Percentiles rank a stretch among this genome's conserved stretches.
phyloP scores from a whole-genome alignment of 2,329 filamentous ascomycete species.

The Cytospora leucostoma region DNA sequence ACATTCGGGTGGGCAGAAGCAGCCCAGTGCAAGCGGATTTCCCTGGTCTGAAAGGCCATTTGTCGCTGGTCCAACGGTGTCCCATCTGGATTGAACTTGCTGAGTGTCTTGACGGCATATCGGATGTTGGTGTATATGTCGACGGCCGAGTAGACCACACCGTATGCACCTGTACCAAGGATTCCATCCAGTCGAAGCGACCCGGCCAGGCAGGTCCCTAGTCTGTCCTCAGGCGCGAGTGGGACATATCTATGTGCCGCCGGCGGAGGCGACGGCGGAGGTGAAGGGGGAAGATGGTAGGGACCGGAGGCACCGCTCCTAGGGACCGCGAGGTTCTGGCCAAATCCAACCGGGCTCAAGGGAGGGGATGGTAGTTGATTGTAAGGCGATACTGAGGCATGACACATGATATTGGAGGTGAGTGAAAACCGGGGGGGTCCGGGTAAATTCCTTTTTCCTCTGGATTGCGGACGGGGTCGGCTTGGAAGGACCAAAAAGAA shows the following conservation, averaged over 20 bases:
- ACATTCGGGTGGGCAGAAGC: conserved; percentile 91
- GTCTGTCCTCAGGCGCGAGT: conserved; percentile 75
- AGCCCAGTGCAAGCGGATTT: conserved; percentile 88
- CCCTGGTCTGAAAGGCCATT: conserved; percentile 84
- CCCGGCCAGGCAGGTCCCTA: conserved; percentile 81
- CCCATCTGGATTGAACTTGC: conserved; percentile 78
- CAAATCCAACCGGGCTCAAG: conserved; percentile 21
- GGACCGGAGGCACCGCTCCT: conserved; percentile 9
- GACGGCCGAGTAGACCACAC: conserved; percentile 88
- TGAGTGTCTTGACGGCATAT: conserved; percentile 96
- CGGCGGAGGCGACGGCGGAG: conserved; percentile 13
- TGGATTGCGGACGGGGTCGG: conserved; percentile 15
- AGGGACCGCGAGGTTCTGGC: conserved; percentile 10
- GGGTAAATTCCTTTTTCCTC: conserved; percentile 10
- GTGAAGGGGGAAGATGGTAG: conserved; percentile 10
- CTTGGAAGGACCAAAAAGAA: conserved; percentile 17
- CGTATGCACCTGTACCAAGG: conserved; percentile 92
- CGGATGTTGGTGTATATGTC: conserved; percentile 78
- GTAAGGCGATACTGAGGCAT: conserved; percentile 17
- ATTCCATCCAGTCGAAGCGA: conserved; percentile 82
- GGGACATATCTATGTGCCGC: conserved; percentile 52
- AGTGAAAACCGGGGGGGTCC: conserved; percentile 2
- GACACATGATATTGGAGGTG: conserved; percentile 18
- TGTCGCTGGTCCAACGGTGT: conserved; percentile 79
- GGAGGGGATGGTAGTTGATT: conserved; percentile 16